Conservation (phyloP, 192 early-diverging fungal species). For the Obelidium mucronatum region DNA sequence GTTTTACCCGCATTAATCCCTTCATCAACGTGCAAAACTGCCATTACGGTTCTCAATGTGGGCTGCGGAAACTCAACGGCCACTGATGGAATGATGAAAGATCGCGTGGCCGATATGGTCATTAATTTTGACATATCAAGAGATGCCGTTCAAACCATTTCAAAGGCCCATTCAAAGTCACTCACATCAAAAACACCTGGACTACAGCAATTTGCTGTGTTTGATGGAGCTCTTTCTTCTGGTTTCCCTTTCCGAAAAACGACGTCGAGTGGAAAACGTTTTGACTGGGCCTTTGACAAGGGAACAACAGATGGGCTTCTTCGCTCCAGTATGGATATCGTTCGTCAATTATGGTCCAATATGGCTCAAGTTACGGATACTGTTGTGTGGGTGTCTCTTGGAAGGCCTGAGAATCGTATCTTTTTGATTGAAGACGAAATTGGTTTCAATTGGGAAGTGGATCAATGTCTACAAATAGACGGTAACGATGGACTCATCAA, state of each 20-base stretch:
- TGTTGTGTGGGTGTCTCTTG: constrained; percentile 23
- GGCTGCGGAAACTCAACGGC: constrained; percentile 18
- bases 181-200: neutral
- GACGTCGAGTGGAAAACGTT: neutral
- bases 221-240: neutral
- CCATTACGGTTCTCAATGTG: neutral
- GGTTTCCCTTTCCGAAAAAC: neutral
- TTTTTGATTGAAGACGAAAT: constrained; percentile 28
- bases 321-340: constrained; percentile 15
- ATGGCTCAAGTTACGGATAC: constrained; percentile 16
- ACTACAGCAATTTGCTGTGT: neutral
- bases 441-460: constrained; percentile 32
- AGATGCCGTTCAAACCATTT: neutral
- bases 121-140: constrained; percentile 12
- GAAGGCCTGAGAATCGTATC: constrained; percentile 9
- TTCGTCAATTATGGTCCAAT: constrained; percentile 5
- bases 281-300: constrained; percentile 38
- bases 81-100: constrained; percentile 16
- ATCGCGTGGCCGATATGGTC: constrained; percentile 7
- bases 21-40: neutral
- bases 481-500: neutral
- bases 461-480: constrained; percentile 23
- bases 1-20: neutral
- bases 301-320: constrained; percentile 31
- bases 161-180: too few species aligned